Evolutionary conservation across 164 flowering plant genomes (phyloP).

Genomic region (Stephania cephalantha): DNA sequence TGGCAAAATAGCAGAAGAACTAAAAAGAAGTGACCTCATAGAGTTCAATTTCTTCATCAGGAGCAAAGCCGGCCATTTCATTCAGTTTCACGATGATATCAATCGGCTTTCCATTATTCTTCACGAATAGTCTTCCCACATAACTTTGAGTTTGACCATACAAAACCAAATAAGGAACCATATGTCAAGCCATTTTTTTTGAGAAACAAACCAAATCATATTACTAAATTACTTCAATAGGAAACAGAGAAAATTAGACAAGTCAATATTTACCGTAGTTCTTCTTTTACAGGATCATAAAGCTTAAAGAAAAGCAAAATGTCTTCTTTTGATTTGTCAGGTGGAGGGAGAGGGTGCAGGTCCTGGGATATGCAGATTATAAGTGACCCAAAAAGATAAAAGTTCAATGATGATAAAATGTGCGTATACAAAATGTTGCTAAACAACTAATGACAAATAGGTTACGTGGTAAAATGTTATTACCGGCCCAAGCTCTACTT

Average conservation of each 20-base stretch:
- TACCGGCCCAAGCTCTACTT: conserved; percentile 63
- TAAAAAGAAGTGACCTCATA: conserved; percentile 44
- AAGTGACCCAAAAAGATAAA: neutral
- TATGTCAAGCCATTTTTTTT: neutral
- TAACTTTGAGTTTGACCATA: conserved; percentile 28
- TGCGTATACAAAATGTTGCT: neutral
- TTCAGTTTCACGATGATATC: conserved; percentile 46
- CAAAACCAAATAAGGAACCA: conserved; percentile 2
- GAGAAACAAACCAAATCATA: neutral
- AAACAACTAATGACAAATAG: neutral
- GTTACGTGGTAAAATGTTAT: conserved; percentile 1
- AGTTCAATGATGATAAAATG: neutral
- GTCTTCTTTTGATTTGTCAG: conserved; percentile 73
- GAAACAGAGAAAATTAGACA: neutral
- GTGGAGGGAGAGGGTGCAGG: conserved; percentile 51
- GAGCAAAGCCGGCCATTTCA: conserved; percentile 55
- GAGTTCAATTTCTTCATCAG: conserved; percentile 59
- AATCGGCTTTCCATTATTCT: conserved; percentile 46
- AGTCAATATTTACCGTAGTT: conserved; percentile 43
- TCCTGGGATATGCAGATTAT: conserved; percentile 35
- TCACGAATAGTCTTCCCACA: conserved; percentile 63
- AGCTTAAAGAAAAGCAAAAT: conserved; percentile 71
- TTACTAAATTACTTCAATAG: neutral
- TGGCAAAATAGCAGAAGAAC: neutral
- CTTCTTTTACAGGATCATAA: conserved; percentile 72